Conservation (phyloP, 805 yeast genomes). For the Starmerella potacharoeniae region DNA sequence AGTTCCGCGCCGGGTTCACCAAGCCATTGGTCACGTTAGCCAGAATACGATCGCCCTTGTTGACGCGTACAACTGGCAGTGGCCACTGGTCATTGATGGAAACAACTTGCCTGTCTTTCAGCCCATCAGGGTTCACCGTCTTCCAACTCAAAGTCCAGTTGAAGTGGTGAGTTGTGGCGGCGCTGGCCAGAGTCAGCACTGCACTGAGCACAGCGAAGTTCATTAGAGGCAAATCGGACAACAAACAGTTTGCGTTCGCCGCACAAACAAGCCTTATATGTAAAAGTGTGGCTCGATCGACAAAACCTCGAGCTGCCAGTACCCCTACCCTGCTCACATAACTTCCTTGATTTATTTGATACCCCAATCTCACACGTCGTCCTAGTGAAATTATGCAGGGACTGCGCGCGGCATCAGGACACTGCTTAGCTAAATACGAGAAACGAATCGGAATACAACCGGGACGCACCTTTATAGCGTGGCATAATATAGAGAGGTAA, state of each 20-base stretch:
- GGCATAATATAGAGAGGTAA: no score
- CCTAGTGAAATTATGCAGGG: no score
- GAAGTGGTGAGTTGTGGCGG: slow-evolving; percentile 21
- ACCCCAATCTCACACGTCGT: neutral
- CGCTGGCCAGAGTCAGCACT: slow-evolving; percentile 8
- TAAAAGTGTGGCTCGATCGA: neutral
- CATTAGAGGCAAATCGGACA: neutral
- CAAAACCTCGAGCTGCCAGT: neutral
- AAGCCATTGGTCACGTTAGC: slow-evolving; percentile 69
- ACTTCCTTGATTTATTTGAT: neutral
- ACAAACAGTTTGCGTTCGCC: neutral
- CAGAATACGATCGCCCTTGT: slow-evolving; percentile 67
- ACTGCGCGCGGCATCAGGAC: no score
- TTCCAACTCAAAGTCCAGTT: slow-evolving; percentile 30
- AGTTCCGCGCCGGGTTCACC: slow-evolving; percentile 41
- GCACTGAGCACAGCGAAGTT: slow-evolving; percentile 2
- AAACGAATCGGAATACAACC: no score
- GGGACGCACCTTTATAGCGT: no score
- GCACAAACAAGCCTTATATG: neutral
- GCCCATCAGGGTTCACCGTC: slow-evolving; percentile 46
- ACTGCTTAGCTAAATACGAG: no score
- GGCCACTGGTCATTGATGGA: slow-evolving; percentile 69
- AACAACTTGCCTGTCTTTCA: slow-evolving; percentile 39
- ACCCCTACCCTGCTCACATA: neutral
- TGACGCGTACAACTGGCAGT: slow-evolving; percentile 70